phyloP scores from a whole-genome alignment of 495 filamentous ascomycete genomes.

The Cetradonia linearis region DNA sequence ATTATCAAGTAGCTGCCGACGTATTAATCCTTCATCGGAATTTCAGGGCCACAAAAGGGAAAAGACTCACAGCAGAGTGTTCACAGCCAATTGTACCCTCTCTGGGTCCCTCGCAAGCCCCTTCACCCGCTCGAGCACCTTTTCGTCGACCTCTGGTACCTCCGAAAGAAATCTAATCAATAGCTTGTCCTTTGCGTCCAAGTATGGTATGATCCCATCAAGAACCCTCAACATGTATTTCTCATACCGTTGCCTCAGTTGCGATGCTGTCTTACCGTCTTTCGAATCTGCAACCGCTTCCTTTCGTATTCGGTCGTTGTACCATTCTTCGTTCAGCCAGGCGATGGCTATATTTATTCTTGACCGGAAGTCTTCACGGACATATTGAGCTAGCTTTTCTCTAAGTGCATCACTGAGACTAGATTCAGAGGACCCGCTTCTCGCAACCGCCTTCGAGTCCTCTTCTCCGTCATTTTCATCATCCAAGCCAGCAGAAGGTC shows the following conservation, averaged over 20 bases:
- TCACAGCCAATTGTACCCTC: conserved; percentile 51
- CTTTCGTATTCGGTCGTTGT: conserved; percentile 65
- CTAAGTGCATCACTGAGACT: conserved; percentile 59
- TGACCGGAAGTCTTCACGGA: conserved; percentile 81
- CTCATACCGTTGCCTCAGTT: conserved; percentile 53
- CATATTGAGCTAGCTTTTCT: conserved; percentile 67
- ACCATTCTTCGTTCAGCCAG: conserved; percentile 98
- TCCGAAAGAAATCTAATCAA: conserved; percentile 86
- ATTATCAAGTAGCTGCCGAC: conserved; percentile 62
- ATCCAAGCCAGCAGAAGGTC: conserved; percentile 59
- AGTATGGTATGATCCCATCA: conserved; percentile 77
- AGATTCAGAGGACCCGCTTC: conserved; percentile 22
- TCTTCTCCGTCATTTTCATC: conserved; percentile 32
- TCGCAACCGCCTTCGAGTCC: conserved; percentile 21
- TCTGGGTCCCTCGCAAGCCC: conserved; percentile 82
- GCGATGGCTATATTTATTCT: conserved; percentile 77
- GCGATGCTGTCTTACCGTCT: conserved; percentile 31
- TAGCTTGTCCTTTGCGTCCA: conserved; percentile 78
- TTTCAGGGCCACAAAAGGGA: conserved; percentile 16
- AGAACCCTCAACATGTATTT: conserved; percentile 69
- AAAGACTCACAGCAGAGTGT: conserved; percentile 47
- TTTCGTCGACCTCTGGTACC: conserved; percentile 64
- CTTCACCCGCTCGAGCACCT: conserved; percentile 64
- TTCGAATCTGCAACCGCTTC: conserved; percentile 34
- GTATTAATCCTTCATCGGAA: conserved; percentile 31